A percentile compares a stretch with the other conserved stretches of the same genome.
Evolutionary conservation across 2,329 filamentous ascomycete species (phyloP).

Genomic region (Ascochyta koolunga): DNA sequence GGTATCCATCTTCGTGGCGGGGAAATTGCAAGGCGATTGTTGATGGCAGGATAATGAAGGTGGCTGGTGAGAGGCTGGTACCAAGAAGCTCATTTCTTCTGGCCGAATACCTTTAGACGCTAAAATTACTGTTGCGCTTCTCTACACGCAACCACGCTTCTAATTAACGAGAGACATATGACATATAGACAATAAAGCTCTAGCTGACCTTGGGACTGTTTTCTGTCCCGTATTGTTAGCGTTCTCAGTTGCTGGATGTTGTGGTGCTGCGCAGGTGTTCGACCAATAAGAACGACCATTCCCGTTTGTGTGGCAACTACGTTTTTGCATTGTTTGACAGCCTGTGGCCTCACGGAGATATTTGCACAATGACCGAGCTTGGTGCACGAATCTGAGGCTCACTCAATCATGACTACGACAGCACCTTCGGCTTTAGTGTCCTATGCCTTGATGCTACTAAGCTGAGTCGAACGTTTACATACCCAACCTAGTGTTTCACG

Average conservation of each 20-base stretch:
- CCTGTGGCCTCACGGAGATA: not conserved
- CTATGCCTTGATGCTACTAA: not conserved
- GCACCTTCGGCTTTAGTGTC: not conserved
- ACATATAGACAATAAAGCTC: too few species aligned
- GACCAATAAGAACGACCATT: too few species aligned
- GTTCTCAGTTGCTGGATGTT: too few species aligned
- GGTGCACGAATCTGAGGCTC: not conserved
- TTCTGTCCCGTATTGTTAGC: too few species aligned
- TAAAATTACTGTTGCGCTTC: too few species aligned
- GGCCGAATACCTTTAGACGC: too few species aligned
- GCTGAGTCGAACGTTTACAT: constrained; percentile 7
- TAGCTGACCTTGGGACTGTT: too few species aligned
- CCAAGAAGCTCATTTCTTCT: too few species aligned
- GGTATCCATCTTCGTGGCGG: constrained; percentile 11
- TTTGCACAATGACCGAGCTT: not conserved
- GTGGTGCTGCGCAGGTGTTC: too few species aligned
- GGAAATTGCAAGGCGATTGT: constrained; percentile 4
- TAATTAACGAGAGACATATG: too few species aligned
- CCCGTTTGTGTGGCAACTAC: constrained; percentile 1
- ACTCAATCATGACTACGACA: not conserved
- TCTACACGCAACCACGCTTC: too few species aligned
- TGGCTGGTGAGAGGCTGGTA: constrained; percentile 6
- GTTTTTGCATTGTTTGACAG: not conserved
- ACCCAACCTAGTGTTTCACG: not conserved
- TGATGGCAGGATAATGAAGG: constrained; percentile 11